Evolutionary conservation across 257 asterid genomes (phyloP), one percentile per base, ranked within the genome.

Genomic region (Fraxinus pennsylvanica): DNA sequence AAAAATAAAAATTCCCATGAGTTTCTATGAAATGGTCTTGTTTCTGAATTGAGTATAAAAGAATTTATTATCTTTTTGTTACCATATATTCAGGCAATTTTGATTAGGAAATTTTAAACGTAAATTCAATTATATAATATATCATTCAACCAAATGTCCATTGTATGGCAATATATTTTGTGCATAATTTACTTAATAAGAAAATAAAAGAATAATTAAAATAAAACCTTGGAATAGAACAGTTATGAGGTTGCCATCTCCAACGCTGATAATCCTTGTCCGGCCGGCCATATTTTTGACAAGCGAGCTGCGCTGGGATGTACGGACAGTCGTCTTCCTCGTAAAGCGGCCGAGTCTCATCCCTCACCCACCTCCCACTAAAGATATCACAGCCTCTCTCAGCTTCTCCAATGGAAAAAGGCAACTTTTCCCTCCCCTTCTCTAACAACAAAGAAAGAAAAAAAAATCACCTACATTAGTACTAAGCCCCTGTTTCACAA

Each of bases 191-290:
- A 47, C 59, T 14, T 47, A 47, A 47, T 15, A 47, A 15, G 59
- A 27, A 27, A 19, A n/a, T 33, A 21, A 50, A 22, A 9, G 15
- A 45, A 25, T 0, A 25, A 27, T 14, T 25, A 12, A 45, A 54
- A 6, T 0, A 35, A 41, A 59, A 87, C 98, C 97, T 88, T 2
- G 92, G 96, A 13, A 91, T 68, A 65, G 91, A 83, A 77, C 97
- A 94, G 2, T 75, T 80, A 76, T 82, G 74, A 54, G 98, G 98
- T 73, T 92, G 94, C 98, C 98, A 94, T 78, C 91, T 87, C 98
- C 97, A 94, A 15, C 78, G 80, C 33, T 57, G 96, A 79, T 85
- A 94, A 39, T 76, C 86, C 78, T 75, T 81, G 1, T 92, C 97
- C 4, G 88, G 90, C 6, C 98, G 89, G 39, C 97, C 97, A 59